phyloP scores from a whole-genome alignment of 2,329 filamentous ascomycete species.

The Aspergillus tubingensis region DNA sequence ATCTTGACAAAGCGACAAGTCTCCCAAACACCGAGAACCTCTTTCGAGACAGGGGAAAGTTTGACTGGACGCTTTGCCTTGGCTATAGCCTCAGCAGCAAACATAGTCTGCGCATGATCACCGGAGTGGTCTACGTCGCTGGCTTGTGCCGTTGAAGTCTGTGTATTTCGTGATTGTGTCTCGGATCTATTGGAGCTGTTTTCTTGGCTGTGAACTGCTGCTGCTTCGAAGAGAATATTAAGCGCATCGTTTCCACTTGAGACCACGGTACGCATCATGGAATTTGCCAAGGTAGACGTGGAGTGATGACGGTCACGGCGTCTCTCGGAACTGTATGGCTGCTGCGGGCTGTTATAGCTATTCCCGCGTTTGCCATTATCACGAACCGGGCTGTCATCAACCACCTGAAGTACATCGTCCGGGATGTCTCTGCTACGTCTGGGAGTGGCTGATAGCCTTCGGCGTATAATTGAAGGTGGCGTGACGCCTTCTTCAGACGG shows the following conservation, averaged over 20 bases:
- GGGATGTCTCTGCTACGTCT: not conserved
- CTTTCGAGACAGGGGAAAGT: constrained; percentile 32
- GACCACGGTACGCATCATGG: constrained; percentile 50
- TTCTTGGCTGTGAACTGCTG: constrained; percentile 43
- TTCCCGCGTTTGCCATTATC: constrained; percentile 4
- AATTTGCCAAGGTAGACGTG: constrained; percentile 35
- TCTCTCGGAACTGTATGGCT: constrained; percentile 6
- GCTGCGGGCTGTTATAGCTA: constrained; percentile 1
- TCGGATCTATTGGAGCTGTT: constrained; percentile 34
- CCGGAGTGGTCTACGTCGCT: constrained; percentile 16
- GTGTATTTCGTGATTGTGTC: constrained; percentile 22
- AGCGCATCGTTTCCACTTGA: constrained; percentile 57
- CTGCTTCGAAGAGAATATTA: constrained; percentile 56
- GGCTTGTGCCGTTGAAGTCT: constrained; percentile 18
- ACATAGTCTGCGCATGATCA: constrained; percentile 22
- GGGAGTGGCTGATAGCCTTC: constrained; percentile 10
- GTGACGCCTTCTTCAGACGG: constrained; percentile 16
- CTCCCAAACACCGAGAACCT: constrained; percentile 51
- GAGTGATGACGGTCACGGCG: constrained; percentile 27
- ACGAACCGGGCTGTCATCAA: constrained; percentile 6
- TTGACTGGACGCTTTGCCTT: constrained; percentile 30
- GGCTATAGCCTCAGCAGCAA: constrained; percentile 22
- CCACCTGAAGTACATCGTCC: constrained; percentile 3
- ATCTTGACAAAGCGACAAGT: constrained; percentile 56
- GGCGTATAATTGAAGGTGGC: constrained; percentile 8